Evolutionary conservation across 306 rosid genomes (phyloP).

Genomic region (Sechiopsis laciniata): DNA sequence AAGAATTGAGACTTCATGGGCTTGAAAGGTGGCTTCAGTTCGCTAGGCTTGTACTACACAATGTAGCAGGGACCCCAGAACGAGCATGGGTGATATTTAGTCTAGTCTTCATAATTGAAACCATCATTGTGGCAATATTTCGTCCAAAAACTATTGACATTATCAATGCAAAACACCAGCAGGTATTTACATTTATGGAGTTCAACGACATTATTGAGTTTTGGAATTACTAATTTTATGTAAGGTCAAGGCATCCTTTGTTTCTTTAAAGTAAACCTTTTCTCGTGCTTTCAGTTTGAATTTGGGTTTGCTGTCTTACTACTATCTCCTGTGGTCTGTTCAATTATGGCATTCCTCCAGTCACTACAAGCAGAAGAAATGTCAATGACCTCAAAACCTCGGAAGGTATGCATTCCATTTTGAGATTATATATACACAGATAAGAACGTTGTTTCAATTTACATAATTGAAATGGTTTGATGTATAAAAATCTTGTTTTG

Average conservation of each 20-base stretch:
- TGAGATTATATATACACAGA: conserved; percentile 14
- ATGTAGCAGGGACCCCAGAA: conserved; percentile 85
- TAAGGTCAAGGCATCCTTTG: neutral
- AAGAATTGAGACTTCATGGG: conserved; percentile 91
- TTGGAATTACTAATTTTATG: neutral
- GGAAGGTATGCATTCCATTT: conserved; percentile 49
- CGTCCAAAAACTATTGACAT: conserved; percentile 85
- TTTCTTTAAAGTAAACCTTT: neutral
- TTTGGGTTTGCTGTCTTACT: conserved; percentile 87
- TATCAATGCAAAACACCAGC: conserved; percentile 78
- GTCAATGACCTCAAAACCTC: conserved; percentile 84
- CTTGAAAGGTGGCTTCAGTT: conserved; percentile 96
- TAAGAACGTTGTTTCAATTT: neutral
- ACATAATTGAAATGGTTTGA: neutral
- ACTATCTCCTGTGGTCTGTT: conserved; percentile 86
- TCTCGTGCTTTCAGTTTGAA: conserved; percentile 73
- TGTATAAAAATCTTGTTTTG: neutral
- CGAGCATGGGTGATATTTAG: conserved; percentile 97
- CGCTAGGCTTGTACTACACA: conserved; percentile 78
- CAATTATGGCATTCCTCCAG: conserved; percentile 89
- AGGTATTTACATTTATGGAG: conserved; percentile 41
- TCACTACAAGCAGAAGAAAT: conserved; percentile 79
- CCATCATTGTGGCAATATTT: conserved; percentile 64
- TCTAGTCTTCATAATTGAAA: conserved; percentile 81
- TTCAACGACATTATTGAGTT: neutral